Conservation (phyloP, 1,284 basidiomycete species). For the Apiotrichum sp. region DNA sequence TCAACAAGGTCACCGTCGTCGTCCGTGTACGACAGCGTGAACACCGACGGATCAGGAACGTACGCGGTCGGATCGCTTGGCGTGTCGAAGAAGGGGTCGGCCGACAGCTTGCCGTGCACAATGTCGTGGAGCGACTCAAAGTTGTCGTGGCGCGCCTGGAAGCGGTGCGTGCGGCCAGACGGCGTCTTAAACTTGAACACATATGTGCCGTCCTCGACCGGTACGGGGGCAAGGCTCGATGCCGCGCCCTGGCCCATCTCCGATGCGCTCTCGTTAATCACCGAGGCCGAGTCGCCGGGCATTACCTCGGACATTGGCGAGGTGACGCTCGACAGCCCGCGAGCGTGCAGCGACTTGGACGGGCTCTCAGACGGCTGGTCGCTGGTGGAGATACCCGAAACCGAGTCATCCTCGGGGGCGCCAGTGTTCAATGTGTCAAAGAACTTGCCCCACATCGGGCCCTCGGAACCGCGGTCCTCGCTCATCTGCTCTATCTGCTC, state of each 20-base stretch:
- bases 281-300: conserved; percentile 92
- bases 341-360: conserved; percentile 40
- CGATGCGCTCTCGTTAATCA: conserved; percentile 59
- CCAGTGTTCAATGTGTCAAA: conserved; percentile 80
- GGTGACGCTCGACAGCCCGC: conserved; percentile 61
- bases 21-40: conserved; percentile 87
- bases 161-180: conserved; percentile 89
- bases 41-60: conserved; percentile 76
- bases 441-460: conserved; percentile 99
- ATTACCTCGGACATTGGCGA: conserved; percentile 72
- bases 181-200: conserved; percentile 99
- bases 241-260: conserved; percentile 35
- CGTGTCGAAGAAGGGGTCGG: conserved; percentile 83
- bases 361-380: conserved; percentile 57
- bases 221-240: conserved; percentile 53
- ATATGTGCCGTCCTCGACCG: conserved; percentile 92
- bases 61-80: conserved; percentile 11
- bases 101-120: conserved; percentile 80
- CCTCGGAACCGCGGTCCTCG: conserved; percentile 61
- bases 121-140: conserved; percentile 88
- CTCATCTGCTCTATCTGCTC: conserved; percentile 93
- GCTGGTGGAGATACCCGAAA: conserved; percentile 65
- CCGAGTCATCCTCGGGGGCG: conserved; percentile 61
- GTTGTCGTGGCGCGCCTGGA: conserved; percentile 95
- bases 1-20: conserved; percentile 91